Base-by-base conservation (phyloP, 2,329 filamentous ascomycete genomes). In the Nemania sp. region DNA sequence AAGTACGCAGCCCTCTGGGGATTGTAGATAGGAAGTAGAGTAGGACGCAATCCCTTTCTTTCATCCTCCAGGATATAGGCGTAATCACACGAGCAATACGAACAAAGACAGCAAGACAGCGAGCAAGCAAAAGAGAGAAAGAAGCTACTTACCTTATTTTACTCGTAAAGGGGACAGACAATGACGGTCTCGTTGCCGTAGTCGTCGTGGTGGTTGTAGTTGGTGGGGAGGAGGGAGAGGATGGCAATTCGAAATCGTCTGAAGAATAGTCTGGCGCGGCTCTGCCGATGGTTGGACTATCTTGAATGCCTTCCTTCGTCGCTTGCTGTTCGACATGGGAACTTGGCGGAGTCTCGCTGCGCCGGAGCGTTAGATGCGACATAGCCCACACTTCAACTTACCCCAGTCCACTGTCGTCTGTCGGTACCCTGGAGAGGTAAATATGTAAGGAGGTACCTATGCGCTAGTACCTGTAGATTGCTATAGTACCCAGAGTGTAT, bases 331-430 rank as follows among this genome's bases (percentile, higher is more conserved):
- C 68, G 68, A 66, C 57, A 58, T 73, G 68, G 71, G 75, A 74
- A 73, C 78, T 77, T 73, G 79, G 77, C 76, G 76, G 77, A 78
- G 77, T 80, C 76, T 83, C 79, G 76, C 80, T 79, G 78, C 78
- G 79, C 78, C 81, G 82, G 79, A 81, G 80, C 78, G 81, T 80
- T 81, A 82, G 82, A 80, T 86, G 85, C 80, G 84, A 85, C 84
- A 86, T 86, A 20, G 64, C 43, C 58, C 58, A 52, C 64, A 22
- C 41, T 35, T 26, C 58, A 38, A 56, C 11, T 35, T 24, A n/a
- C 41, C 59, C 59, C 38, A 51, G 52, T 26, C 63, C 57, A 61
- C 63, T 52, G 41, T 53, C 4, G 29, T 24, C 49, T 10, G 26
- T 45, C n/a, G 24, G 43, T 51, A 38, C 56, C 56, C 47, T 18